Base-by-base conservation (phyloP, 2,329 filamentous ascomycete species). In the Pseudogymnoascus sp. region DNA sequence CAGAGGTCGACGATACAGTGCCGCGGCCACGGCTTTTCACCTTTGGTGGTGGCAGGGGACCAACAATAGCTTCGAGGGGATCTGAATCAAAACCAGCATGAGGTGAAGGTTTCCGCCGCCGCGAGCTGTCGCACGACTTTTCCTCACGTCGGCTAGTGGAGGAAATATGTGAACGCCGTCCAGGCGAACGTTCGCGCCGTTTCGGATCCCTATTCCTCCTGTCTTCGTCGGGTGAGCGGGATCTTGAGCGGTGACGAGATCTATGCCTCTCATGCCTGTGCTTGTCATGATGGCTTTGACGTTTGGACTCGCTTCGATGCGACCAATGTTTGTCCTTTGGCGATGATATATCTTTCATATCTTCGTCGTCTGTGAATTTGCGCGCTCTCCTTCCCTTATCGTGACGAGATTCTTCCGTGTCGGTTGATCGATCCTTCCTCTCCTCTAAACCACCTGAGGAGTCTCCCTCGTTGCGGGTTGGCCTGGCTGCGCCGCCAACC, bases 51-150 rank as follows among this genome's bases (percentile, higher is more conserved):
- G 86, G 85, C 7, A 83, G 85, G 0, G 91, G 91, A 0, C 92
- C 92, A 35, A 96, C 86, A 19, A 93, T 77, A 3, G 88, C 84
- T 63, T 92, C 87, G 3, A 92, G 76, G 0, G 90, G 87, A 71
- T 95, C 90, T 0, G 89, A 92, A 39, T 80, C 78, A n/a, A 75
- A 75, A 4, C 72, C 69, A 37, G 45, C 23, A 23, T 60, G 52
- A 29, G 61, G 33, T 8, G 58, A 55, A 33, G 29, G 26, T 21
- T 33, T 55, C 10, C 29, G 49, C 49, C 49, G 29, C 10, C 49
- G 49, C 16, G 16, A n/a, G 12, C 49, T 55, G 8, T 55, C 49
- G 49, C 33, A 33, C 12, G 49, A 21, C 7, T 33, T 55, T 12
- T 55, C 29, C 3, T 35, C 49, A 14, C 49, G 49, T 33, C 49